Percentiles rank a stretch among this genome's conserved stretches.
phyloP scores from a whole-genome alignment of 495 filamentous ascomycete genomes.

The Penicillium crystallinum region DNA sequence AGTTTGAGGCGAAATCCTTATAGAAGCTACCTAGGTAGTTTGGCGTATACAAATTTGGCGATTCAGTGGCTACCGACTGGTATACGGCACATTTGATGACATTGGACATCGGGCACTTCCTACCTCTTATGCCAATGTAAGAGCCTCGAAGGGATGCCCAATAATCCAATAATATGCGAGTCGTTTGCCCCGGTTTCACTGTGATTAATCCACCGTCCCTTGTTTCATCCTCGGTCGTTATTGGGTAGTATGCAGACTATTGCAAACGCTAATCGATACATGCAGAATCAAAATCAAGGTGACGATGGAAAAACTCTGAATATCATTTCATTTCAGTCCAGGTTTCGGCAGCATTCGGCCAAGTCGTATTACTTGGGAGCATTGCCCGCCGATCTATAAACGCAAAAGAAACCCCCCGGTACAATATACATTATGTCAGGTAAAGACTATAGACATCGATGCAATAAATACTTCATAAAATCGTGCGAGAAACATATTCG shows the following conservation, averaged over 20 bases:
- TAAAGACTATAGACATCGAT: constrained; percentile 1
- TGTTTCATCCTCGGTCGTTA: constrained; percentile 16
- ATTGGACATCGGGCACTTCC: background rate
- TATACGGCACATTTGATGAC: background rate
- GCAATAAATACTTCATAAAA: constrained; percentile 1
- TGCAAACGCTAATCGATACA: constrained; percentile 6
- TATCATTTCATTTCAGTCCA: background rate
- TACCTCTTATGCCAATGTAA: background rate
- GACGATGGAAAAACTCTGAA: background rate
- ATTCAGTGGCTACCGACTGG: background rate
- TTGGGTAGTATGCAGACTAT: constrained; percentile 5
- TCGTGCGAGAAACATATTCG: background rate
- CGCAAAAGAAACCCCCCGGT: background rate
- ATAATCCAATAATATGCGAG: constrained; percentile 1
- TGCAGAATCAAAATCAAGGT: background rate
- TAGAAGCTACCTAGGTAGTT: constrained; percentile 4
- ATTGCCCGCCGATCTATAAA: background rate
- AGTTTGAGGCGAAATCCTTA: constrained; percentile 1
- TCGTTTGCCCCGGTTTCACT: constrained; percentile 20
- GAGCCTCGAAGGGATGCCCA: background rate
- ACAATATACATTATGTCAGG: constrained; percentile 1
- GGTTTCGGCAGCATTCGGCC: background rate
- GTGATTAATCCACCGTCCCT: constrained; percentile 18
- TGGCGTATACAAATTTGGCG: background rate
- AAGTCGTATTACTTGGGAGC: background rate